Evolutionary conservation across 805 yeast genomes (phyloP), one percentile per base, ranked within the genome.

Genomic region (Candida sakaeoensis): DNA sequence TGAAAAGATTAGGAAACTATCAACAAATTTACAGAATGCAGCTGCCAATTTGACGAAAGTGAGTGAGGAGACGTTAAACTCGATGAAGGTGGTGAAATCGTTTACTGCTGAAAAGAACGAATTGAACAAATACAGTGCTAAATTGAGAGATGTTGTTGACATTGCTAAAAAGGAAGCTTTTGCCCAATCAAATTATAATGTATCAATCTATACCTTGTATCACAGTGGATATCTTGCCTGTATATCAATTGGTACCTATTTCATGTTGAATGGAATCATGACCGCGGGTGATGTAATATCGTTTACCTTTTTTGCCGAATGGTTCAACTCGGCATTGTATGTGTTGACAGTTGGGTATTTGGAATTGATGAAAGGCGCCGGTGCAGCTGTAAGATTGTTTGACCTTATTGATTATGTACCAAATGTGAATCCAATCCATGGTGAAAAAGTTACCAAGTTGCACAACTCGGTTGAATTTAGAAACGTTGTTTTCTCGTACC

Each of bases 271-370:
- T 26, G 74, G 72, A 2, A 58, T 62, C 39, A 67, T 68, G 72
- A 61, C 72, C n/a, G 65, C 73, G 0, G 74, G 74, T 27, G 74
- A 68, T 40, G 72, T 69, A 6, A 70, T 68, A 22, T 70, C 73
- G 1, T 69, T 68, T 46, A 67, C 73, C 5, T 66, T 69, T 70
- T 69, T 68, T 51, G 59, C 61, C 44, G 74, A 69, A 48, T 57
- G 64, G 31, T 68, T 68, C 50, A 68, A 68, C 46, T 61, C 60
- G 64, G 71, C 74, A 2, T 53, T 69, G 23, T 68, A 67, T 49
- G 62, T 70, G 45, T 58, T 69, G 34, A 67, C 74, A n/a, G 64
- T 70, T 8, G 65, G 72, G 1, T 69, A 69, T 41, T 58, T 68
- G 59, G 74, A 69, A 47, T 52, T 69, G 17, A 69, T 69, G 74